These are phyloP conservation scores for Austroboletus olivaceoglutinosus DNA, from an alignment of 1,284 basidiomycete genomes.

Conservation along the genomic window DNA sequence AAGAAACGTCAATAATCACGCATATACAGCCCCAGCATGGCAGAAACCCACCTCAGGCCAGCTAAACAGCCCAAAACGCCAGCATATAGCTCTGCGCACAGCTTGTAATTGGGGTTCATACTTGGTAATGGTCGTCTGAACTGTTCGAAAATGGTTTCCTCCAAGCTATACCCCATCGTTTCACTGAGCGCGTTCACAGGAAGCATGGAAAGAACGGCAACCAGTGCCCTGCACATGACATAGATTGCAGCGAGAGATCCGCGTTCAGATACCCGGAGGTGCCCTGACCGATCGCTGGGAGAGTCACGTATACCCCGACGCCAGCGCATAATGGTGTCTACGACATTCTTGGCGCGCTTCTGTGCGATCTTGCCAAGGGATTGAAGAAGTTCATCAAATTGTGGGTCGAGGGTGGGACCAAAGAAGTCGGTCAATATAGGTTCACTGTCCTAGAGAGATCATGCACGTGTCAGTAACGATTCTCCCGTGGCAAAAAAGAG, in stretches of 20 bases:
- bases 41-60: slow-evolving; percentile 57
- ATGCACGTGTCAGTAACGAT: slow-evolving; percentile 6
- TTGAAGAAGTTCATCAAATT: slow-evolving; percentile 78
- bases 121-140: slow-evolving; percentile 67
- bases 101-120: slow-evolving; percentile 70
- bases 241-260: slow-evolving; percentile 81
- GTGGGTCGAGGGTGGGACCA: slow-evolving; percentile 67
- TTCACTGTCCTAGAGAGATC: slow-evolving; percentile 57
- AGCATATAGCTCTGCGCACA: slow-evolving; percentile 79
- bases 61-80: slow-evolving; percentile 82
- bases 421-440: slow-evolving; percentile 64
- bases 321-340: slow-evolving; percentile 90
- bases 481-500: neutral
- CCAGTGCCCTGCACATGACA: slow-evolving; percentile 83
- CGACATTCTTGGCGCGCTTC: slow-evolving; percentile 79
- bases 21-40: neutral
- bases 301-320: slow-evolving; percentile 72
- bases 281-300: slow-evolving; percentile 47
- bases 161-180: slow-evolving; percentile 71
- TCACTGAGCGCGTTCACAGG: slow-evolving; percentile 77
- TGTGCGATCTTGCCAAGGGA: slow-evolving; percentile 87
- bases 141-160: slow-evolving; percentile 85
- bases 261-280: slow-evolving; percentile 54
- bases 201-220: slow-evolving; percentile 71
- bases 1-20: neutral